Conservation (phyloP, 345 rosid genomes). For the Eucalyptus polybractea region DNA sequence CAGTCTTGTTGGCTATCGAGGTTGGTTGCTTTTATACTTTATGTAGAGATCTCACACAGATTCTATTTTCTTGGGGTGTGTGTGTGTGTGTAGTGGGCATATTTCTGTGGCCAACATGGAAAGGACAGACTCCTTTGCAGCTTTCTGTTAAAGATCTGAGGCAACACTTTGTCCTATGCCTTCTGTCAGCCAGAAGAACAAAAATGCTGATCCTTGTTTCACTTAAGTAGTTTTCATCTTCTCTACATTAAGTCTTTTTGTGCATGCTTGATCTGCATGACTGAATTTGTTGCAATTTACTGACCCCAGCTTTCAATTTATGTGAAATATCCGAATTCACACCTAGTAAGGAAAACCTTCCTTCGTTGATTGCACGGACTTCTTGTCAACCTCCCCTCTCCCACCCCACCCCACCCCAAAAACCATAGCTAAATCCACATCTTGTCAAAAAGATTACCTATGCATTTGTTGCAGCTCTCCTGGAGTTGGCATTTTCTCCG, state of each 20-base stretch:
- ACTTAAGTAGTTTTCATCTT: background rate
- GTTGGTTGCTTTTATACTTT: conserved; percentile 21
- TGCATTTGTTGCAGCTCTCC: background rate
- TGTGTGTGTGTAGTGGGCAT: background rate
- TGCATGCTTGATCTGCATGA: background rate
- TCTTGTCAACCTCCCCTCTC: background rate
- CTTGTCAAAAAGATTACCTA: background rate
- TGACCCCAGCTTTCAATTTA: background rate
- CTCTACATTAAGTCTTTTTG: background rate
- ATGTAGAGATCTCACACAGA: background rate
- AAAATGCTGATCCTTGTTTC: background rate
- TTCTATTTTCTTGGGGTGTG: background rate
- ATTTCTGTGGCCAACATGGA: background rate
- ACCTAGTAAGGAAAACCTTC: background rate
- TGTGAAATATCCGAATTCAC: background rate
- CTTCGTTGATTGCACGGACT: background rate
- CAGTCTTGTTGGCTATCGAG: conserved; percentile 47
- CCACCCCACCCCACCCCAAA: no score
- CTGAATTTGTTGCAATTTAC: background rate
- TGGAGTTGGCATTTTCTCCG: background rate
- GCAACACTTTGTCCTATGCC: background rate
- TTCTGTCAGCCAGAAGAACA: background rate
- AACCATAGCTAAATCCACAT: background rate
- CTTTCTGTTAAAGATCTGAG: background rate
- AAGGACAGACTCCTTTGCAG: background rate